phyloP scores from a whole-genome alignment of 768 basidiomycete genomes.

The Lentinus brumalis region DNA sequence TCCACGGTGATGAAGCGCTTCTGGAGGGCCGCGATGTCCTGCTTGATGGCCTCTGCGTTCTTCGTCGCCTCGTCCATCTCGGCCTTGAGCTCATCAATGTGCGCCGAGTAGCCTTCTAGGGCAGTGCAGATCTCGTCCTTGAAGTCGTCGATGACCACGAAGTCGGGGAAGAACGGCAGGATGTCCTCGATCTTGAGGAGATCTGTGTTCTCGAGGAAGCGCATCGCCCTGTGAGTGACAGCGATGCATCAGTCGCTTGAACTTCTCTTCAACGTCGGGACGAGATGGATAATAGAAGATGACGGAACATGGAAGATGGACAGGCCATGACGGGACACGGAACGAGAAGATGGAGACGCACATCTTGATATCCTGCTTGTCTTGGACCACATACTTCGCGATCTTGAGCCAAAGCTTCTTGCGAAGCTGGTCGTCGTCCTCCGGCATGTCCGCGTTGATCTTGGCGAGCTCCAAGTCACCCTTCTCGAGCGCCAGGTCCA shows the following conservation, averaged over 20 bases:
- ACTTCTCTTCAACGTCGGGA: neutral
- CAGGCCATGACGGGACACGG: no score
- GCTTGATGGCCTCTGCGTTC: conserved; percentile 91
- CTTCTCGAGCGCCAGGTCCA: conserved; percentile 91
- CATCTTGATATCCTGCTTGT: conserved; percentile 98
- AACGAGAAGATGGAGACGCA: conserved; percentile 44
- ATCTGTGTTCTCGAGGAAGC: conserved; percentile 91
- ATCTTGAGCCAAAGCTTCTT: conserved; percentile 99
- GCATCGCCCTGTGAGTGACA: conserved; percentile 76
- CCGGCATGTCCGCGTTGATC: conserved; percentile 90
- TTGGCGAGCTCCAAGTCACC: conserved; percentile 96
- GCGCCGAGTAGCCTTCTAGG: conserved; percentile 88
- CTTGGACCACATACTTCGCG: conserved; percentile 97
- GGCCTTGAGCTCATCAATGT: conserved; percentile 84
- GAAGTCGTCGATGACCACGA: conserved; percentile 99
- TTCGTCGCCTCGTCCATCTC: conserved; percentile 97
- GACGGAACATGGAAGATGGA: no score
- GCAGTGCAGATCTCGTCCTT: conserved; percentile 98
- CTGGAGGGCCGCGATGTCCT: conserved; percentile 82
- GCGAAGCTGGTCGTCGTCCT: conserved; percentile 80
- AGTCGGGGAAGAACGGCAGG: conserved; percentile 99
- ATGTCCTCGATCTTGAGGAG: conserved; percentile 98
- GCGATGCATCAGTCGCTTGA: conserved; percentile 1
- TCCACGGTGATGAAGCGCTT: conserved; percentile 93
- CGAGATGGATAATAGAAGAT: neutral